A percentile compares a stretch with the other conserved stretches of the same genome.
These are phyloP conservation scores for Clonostachys rhizophaga DNA, from an alignment of 2,329 filamentous ascomycete species.

Conservation along the genomic window DNA sequence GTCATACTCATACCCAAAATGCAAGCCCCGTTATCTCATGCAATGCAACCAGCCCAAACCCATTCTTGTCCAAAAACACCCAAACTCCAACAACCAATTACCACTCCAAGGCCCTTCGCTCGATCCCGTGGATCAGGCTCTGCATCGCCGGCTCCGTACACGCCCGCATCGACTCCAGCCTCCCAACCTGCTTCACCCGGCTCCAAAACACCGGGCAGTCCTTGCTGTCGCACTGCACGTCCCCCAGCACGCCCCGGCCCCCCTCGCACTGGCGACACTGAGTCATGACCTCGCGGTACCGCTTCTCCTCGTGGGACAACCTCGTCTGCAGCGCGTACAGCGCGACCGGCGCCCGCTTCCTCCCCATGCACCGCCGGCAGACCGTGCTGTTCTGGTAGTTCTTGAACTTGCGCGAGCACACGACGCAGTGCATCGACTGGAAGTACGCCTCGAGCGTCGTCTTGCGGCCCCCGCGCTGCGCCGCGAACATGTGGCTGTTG, in stretches of 20 bases:
- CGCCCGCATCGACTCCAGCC: conserved; percentile 31
- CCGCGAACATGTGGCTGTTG: background rate
- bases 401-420: conserved; percentile 46
- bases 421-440: conserved; percentile 71
- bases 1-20: too few relatives aligned
- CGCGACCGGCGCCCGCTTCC: conserved; percentile 45
- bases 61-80: too few relatives aligned
- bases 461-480: conserved; percentile 28
- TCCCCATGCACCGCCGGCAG: conserved; percentile 51
- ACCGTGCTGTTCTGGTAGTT: conserved; percentile 27
- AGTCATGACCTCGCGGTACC: conserved; percentile 57
- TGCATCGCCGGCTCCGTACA: conserved; percentile 22
- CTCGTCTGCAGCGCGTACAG: conserved; percentile 59
- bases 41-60: too few relatives aligned
- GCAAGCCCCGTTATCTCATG: too few relatives aligned
- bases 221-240: conserved; percentile 81
- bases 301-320: conserved; percentile 59
- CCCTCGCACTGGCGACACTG: conserved; percentile 80
- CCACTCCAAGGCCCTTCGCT: conserved; percentile 24
- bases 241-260: conserved; percentile 61
- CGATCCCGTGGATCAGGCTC: conserved; percentile 17
- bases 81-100: conserved; percentile 4
- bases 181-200: conserved; percentile 56
- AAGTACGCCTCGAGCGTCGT: conserved; percentile 94
- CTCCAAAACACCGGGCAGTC: conserved; percentile 94